Evolutionary conservation across 768 basidiomycete species (phyloP).

Genomic region (Boletus subcaerulescens): DNA sequence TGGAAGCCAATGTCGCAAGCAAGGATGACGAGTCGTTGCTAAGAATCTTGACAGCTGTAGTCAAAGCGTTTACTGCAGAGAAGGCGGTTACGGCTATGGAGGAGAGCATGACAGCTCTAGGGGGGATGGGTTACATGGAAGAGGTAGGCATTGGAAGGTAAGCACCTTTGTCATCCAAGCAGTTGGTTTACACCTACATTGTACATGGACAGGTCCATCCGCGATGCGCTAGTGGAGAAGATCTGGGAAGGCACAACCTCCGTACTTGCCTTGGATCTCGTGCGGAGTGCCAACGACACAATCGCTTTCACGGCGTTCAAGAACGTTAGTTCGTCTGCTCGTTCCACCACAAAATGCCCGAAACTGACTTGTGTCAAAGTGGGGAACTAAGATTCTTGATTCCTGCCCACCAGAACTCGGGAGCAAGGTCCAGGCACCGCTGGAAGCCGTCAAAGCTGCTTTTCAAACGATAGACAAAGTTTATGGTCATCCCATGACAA

Average conservation of each 20-base stretch:
- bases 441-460: slow-evolving; percentile 37
- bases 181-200: neutral
- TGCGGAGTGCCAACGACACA: slow-evolving; percentile 50
- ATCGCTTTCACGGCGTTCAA: slow-evolving; percentile 45
- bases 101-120: slow-evolving; percentile 70
- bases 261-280: slow-evolving; percentile 66
- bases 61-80: slow-evolving; percentile 69
- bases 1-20: slow-evolving; percentile 53
- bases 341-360: neutral
- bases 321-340: slow-evolving; percentile 38
- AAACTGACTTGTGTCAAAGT: slow-evolving; percentile 36
- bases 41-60: slow-evolving; percentile 63
- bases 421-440: slow-evolving; percentile 24
- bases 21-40: slow-evolving; percentile 50
- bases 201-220: slow-evolving; percentile 42
- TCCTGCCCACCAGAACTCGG: slow-evolving; percentile 40
- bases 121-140: slow-evolving; percentile 83
- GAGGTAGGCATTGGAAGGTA: slow-evolving; percentile 68
- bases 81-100: slow-evolving; percentile 63
- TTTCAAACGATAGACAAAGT: slow-evolving; percentile 39
- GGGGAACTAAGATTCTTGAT: slow-evolving; percentile 45
- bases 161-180: slow-evolving; percentile 3
- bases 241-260: slow-evolving; percentile 80
- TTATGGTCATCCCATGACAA: slow-evolving; percentile 35
- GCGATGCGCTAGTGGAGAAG: slow-evolving; percentile 72